Evolutionary conservation across 495 filamentous ascomycete genomes (phyloP).

Genomic region (Pseudevernia furfuracea): DNA sequence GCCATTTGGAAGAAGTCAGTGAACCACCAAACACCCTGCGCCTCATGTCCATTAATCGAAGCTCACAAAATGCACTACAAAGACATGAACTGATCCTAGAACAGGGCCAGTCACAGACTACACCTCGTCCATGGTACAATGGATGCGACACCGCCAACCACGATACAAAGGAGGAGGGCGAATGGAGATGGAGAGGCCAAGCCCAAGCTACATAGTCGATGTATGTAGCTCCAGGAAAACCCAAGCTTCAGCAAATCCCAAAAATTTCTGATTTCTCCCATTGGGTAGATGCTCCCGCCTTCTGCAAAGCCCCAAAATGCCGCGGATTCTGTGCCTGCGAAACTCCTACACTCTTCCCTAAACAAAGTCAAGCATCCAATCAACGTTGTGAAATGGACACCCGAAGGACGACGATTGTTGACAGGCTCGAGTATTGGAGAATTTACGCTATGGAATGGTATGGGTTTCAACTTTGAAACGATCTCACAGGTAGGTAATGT

Average conservation of each 20-base stretch:
- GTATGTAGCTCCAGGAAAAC: conserved; percentile 44
- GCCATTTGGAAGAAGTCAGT: conserved; percentile 26
- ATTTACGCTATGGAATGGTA: conserved; percentile 98
- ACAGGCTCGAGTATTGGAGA: conserved; percentile 94
- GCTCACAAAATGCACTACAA: neutral
- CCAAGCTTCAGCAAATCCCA: neutral
- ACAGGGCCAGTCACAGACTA: conserved; percentile 88
- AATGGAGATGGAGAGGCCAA: conserved; percentile 76
- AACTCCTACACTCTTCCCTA: conserved; percentile 87
- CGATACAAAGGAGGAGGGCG: conserved; percentile 58
- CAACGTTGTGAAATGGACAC: conserved; percentile 96
- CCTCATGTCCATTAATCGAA: neutral
- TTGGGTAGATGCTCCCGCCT: conserved; percentile 73
- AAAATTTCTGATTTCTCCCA: neutral
- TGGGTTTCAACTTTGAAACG: conserved; percentile 97
- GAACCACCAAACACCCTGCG: neutral
- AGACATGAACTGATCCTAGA: neutral
- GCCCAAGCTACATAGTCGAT: conserved; percentile 80
- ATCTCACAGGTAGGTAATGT: conserved; percentile 68
- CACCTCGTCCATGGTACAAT: conserved; percentile 84
- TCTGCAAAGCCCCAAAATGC: conserved; percentile 61
- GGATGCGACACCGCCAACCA: conserved; percentile 79
- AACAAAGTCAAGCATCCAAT: conserved; percentile 98
- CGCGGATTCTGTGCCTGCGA: conserved; percentile 76
- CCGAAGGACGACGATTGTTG: conserved; percentile 82